Base-by-base conservation (phyloP, 2,329 filamentous ascomycete genomes). In the Sarocladium kiliense region DNA sequence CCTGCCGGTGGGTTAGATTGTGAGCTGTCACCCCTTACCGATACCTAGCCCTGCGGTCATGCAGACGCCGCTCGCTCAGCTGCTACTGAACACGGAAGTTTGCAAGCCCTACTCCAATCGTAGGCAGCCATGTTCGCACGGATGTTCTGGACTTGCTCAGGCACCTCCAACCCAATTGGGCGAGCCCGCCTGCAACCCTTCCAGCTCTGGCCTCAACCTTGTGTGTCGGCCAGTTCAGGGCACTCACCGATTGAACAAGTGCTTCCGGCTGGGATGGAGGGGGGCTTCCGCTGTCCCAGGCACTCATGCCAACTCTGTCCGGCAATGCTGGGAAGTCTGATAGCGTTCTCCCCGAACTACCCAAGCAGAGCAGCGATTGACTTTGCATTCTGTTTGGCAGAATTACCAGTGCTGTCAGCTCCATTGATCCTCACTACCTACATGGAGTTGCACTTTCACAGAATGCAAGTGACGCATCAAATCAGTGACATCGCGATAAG, bases 191-290 rank as follows among this genome's bases (percentile, higher is more conserved):
- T 36, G 47, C 47, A 21, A 51, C 27, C 47, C 26, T 19, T n/a
- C 12, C 47, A 36, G 47, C 47, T 51, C 18, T 34, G 47, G 47
- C 11, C 10, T 36, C 30, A 36, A 51, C 26, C 27, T 51, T 51
- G 47, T 21, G 27, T 51, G 26, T n/a, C 27, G 21, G 18, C 18
- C 21, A 36, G 4, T 30, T 30, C 44, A n/a, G 23, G 7, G 16
- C 23, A 16, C 18, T 19, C n/a, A n/a, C n/a, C n/a, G n/a, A n/a
- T n/a, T n/a, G n/a, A n/a, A n/a, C n/a, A n/a, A n/a, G n/a, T n/a
- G n/a, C n/a, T n/a, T n/a, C n/a, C n/a, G n/a, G n/a, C n/a, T n/a
- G n/a, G n/a, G n/a, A n/a, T n/a, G n/a, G n/a, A n/a, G n/a, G n/a
- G n/a, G n/a, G n/a, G n/a, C n/a, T n/a, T n/a, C n/a, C n/a, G n/a